Evolutionary conservation across 2,329 filamentous ascomycete genomes (phyloP).

Genomic region (Bertia moriformis): DNA sequence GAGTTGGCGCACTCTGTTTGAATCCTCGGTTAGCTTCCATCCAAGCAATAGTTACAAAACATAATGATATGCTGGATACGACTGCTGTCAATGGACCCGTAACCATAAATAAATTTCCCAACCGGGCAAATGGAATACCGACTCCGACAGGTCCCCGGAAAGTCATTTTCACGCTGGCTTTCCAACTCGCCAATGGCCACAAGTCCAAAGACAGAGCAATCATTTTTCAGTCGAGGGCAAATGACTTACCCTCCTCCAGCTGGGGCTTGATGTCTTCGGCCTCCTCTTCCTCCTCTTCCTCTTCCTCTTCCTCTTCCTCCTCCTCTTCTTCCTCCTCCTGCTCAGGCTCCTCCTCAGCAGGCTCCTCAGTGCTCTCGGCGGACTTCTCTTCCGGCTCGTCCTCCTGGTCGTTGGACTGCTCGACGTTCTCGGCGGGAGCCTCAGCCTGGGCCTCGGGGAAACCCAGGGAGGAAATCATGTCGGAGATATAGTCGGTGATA

Average conservation of each 20-base stretch:
- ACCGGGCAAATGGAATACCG: neutral
- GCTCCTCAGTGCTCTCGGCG: constrained; percentile 18
- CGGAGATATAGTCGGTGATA: constrained; percentile 1
- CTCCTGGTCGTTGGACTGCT: constrained; percentile 26
- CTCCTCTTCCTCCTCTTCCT: constrained; percentile 67
- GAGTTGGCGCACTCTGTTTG: constrained; percentile 78
- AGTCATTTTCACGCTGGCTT: no score
- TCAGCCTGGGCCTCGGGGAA: constrained; percentile 40
- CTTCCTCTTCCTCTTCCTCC: constrained; percentile 50
- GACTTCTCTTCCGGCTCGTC: constrained; percentile 19
- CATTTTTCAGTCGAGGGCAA: no score
- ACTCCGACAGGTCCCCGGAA: no score
- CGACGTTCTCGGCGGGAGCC: constrained; percentile 32
- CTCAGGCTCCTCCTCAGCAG: constrained; percentile 29
- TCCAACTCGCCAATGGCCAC: no score
- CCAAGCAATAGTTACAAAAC: constrained; percentile 6
- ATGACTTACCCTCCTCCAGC: constrained; percentile 75
- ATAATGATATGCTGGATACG: constrained; percentile 7
- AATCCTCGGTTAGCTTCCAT: constrained; percentile 9
- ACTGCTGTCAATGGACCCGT: constrained; percentile 3
- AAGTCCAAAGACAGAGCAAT: no score
- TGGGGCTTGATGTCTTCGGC: constrained; percentile 77
- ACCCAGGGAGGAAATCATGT: neutral
- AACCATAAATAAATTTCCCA: constrained; percentile 1
- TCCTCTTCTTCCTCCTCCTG: constrained; percentile 34